Evolutionary conservation across 768 basidiomycete species (phyloP).

Genomic region (Cyclocybe aegerita): DNA sequence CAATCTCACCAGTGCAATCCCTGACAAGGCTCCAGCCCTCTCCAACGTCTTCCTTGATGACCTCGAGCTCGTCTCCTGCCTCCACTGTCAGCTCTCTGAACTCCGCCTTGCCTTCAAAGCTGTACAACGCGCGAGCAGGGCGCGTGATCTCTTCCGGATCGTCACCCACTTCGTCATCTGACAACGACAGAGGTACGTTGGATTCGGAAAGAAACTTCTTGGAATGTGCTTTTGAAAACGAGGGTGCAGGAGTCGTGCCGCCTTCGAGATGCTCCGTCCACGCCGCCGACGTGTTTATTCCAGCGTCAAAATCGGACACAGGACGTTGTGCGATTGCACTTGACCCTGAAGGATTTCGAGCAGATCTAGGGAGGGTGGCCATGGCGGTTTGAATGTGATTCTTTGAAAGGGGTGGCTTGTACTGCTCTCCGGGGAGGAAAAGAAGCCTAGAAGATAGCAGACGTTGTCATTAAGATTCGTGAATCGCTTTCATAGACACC

Average conservation of each 20-base stretch:
- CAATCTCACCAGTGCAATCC: conserved; percentile 56
- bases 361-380: conserved; percentile 23
- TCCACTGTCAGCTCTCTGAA: conserved; percentile 68
- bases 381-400: conserved; percentile 6
- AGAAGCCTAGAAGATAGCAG: no score
- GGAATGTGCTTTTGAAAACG: conserved; percentile 32
- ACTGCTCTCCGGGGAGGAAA: no score
- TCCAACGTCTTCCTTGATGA: conserved; percentile 70
- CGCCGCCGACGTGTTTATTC: conserved; percentile 74
- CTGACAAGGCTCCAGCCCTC: conserved; percentile 83
- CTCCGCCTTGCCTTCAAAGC: conserved; percentile 74
- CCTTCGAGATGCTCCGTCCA: conserved; percentile 66
- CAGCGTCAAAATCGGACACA: conserved; percentile 66
- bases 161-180: conserved; percentile 46
- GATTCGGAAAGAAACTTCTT: conserved; percentile 38
- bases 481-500: no score
- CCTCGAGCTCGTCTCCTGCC: conserved; percentile 68
- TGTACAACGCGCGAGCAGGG: conserved; percentile 68
- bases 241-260: conserved; percentile 20
- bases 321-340: conserved; percentile 18
- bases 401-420: no score
- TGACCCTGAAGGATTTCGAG: conserved; percentile 13
- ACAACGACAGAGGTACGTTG: conserved; percentile 16
- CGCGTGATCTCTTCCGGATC: conserved; percentile 34
- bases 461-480: no score